A percentile compares a stretch with the other conserved stretches of the same genome.
Evolutionary conservation across 352 stramenopile species (phyloP).

Genomic region (Thraustotheca clavata): DNA sequence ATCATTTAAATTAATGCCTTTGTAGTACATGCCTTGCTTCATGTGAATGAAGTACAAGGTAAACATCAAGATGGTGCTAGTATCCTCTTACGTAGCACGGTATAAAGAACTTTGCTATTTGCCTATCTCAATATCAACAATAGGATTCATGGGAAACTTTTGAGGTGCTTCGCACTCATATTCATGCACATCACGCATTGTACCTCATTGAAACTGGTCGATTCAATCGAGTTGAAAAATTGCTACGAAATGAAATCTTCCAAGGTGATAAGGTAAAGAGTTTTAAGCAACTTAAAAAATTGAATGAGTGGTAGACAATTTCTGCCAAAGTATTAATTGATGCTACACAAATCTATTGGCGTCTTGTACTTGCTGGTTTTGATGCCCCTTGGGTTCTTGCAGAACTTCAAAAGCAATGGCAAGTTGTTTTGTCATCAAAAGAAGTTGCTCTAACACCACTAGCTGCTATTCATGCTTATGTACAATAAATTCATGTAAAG

Average conservation of each 20-base stretch:
- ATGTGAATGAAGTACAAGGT: slow-evolving; percentile 61
- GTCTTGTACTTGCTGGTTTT: slow-evolving; percentile 64
- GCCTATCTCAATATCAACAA: background rate
- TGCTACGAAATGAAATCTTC: slow-evolving; percentile 69
- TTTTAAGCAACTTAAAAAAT: background rate
- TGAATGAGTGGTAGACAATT: slow-evolving; percentile 33
- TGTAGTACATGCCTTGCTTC: slow-evolving; percentile 72
- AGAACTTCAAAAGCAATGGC: slow-evolving; percentile 11
- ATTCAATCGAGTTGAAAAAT: slow-evolving; percentile 76
- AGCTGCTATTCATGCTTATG: slow-evolving; percentile 7
- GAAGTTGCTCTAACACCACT: slow-evolving; percentile 2
- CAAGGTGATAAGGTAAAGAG: background rate
- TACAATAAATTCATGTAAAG: background rate
- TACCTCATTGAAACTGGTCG: slow-evolving; percentile 72
- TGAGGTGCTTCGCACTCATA: slow-evolving; percentile 51
- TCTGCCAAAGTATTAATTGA: slow-evolving; percentile 52
- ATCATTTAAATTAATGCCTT: background rate
- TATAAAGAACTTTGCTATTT: slow-evolving; percentile 15
- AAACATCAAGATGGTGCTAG: slow-evolving; percentile 81
- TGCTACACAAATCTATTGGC: slow-evolving; percentile 77
- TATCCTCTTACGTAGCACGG: slow-evolving; percentile 70
- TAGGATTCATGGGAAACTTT: slow-evolving; percentile 68
- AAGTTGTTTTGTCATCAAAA: background rate
- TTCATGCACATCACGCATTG: slow-evolving; percentile 78
- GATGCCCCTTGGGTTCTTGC: slow-evolving; percentile 30